Evolutionary conservation across 306 rosid genomes (phyloP).

Genomic region (Vigna reflexopilosa): DNA sequence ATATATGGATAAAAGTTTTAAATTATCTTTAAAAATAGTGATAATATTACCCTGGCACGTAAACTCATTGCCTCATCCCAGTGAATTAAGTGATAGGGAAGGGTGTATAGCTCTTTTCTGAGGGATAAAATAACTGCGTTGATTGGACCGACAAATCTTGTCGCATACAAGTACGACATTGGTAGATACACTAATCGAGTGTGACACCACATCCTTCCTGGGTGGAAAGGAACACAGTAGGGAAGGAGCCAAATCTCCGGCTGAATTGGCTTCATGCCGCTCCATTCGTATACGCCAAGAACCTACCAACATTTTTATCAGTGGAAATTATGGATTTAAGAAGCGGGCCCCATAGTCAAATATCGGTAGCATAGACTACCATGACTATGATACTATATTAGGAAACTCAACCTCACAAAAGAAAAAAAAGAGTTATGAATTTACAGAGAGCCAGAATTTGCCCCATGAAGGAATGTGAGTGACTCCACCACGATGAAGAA

Average conservation of each 20-base stretch:
- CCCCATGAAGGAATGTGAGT: conserved; percentile 81
- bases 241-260: conserved; percentile 84
- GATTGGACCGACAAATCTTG: conserved; percentile 66
- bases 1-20: too few species aligned
- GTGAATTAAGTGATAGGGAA: conserved; percentile 56
- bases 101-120: conserved; percentile 61
- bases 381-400: too few species aligned
- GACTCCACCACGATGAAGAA: conserved; percentile 70
- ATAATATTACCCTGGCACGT: conserved; percentile 59
- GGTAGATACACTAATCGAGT: conserved; percentile 68
- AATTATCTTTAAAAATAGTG: too few species aligned
- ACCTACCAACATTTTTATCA: conserved; percentile 39
- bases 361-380: too few species aligned
- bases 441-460: conserved; percentile 79
- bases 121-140: conserved; percentile 49
- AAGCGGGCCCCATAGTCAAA: too few species aligned
- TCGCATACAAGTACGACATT: conserved; percentile 74
- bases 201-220: conserved; percentile 91
- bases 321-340: too few species aligned
- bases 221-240: conserved; percentile 63
- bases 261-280: conserved; percentile 66
- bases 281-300: conserved; percentile 84
- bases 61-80: conserved; percentile 61
- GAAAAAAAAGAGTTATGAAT: too few species aligned
- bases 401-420: too few species aligned